These are phyloP conservation scores for Globisporangium nagaii DNA, from an alignment of 352 stramenopile genomes.

Conservation along the genomic window DNA sequence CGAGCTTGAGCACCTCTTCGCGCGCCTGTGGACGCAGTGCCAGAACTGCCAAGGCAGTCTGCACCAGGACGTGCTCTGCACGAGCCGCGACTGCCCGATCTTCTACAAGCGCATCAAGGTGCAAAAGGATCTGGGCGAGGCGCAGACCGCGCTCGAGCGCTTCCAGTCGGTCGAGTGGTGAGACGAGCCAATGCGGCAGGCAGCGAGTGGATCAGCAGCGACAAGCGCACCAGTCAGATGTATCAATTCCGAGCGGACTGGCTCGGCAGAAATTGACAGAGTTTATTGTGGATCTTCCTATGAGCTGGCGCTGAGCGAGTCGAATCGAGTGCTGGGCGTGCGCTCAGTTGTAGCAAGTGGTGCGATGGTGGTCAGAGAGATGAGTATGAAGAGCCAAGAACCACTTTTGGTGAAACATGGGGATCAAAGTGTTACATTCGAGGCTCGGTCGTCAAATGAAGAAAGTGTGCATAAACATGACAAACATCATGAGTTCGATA, in stretches of 20 bases:
- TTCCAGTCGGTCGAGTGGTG: slow-evolving; percentile 89
- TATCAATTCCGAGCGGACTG: too few relatives aligned
- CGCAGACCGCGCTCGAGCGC: slow-evolving; percentile 91
- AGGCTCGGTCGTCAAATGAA: too few relatives aligned
- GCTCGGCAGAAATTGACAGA: too few relatives aligned
- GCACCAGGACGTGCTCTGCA: slow-evolving; percentile 95
- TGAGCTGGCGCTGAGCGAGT: too few relatives aligned
- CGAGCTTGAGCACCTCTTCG: slow-evolving; percentile 93
- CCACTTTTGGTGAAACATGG: too few relatives aligned
- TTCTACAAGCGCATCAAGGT: slow-evolving; percentile 99
- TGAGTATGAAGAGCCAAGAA: too few relatives aligned
- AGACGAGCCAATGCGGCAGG: slow-evolving; percentile 2
- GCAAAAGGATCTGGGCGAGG: slow-evolving; percentile 95
- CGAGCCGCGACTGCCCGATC: slow-evolving; percentile 97
- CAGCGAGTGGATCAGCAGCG: neutral
- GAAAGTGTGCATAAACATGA: too few relatives aligned
- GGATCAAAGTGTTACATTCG: too few relatives aligned
- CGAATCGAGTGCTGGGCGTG: neutral
- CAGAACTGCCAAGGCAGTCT: slow-evolving; percentile 98
- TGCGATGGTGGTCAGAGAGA: neutral
- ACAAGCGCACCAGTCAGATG: neutral
- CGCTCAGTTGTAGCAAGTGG: neutral
- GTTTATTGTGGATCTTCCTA: too few relatives aligned
- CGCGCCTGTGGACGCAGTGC: slow-evolving; percentile 96
- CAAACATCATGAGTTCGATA: too few relatives aligned